phyloP scores from a whole-genome alignment of 2,329 filamentous ascomycete species.

The Coleophoma crateriformis region DNA sequence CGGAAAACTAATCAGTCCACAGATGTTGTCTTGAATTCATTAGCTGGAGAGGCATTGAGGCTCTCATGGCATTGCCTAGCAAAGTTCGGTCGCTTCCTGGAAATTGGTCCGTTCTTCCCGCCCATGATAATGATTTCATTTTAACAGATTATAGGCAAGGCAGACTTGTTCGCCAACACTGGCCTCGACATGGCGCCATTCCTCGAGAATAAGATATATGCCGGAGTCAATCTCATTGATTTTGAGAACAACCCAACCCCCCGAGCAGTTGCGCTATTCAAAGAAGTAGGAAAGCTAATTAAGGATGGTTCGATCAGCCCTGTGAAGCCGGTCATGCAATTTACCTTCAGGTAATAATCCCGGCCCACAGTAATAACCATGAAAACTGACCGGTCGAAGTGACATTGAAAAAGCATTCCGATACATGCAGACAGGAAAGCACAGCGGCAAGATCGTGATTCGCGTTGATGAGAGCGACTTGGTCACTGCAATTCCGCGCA shows the following conservation, averaged over 20 bases:
- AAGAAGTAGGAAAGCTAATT: constrained; percentile 5
- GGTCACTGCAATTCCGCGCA: neutral
- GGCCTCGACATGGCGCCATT: constrained; percentile 17
- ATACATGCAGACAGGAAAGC: constrained; percentile 32
- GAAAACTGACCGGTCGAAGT: constrained; percentile 13
- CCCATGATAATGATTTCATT: no score
- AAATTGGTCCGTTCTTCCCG: constrained; percentile 7
- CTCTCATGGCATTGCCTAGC: neutral
- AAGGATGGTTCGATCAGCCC: neutral
- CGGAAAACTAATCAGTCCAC: neutral
- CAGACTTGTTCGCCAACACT: constrained; percentile 7
- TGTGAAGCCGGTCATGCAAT: neutral
- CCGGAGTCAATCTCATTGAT: constrained; percentile 14
- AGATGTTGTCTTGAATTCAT: neutral
- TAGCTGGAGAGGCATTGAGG: neutral
- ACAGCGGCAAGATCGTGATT: constrained; percentile 35
- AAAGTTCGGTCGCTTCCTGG: constrained; percentile 28
- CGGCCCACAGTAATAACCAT: constrained; percentile 24
- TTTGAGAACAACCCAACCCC: constrained; percentile 2
- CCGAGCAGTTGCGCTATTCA: neutral
- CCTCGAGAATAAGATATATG: constrained; percentile 14
- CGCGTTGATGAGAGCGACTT: neutral
- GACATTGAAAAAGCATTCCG: constrained; percentile 16
- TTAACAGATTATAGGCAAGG: neutral
- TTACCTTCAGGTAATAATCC: constrained; percentile 13